Base-by-base conservation (phyloP, 169 alveolate species). In the Eimeria maxima region DNA sequence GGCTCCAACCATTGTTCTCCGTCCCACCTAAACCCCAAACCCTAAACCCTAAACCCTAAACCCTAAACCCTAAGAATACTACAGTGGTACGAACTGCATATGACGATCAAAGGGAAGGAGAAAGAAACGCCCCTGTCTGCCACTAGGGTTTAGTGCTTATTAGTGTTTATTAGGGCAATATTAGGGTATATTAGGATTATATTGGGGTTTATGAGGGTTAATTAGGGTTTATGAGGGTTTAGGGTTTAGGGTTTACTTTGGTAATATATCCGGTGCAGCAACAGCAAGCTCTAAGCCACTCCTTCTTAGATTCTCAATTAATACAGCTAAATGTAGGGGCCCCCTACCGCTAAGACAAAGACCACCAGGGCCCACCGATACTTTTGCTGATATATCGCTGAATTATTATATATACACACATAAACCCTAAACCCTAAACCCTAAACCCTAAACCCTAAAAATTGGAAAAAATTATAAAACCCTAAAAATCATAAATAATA, bases 231-330 rank as follows among this genome's bases (percentile, higher is more conserved):
- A n/a, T n/a, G n/a, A n/a, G 87, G 87, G 87, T 76, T 76, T 76
- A 76, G 87, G 60, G 87, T 76, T 76, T 76, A 55, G 96, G 80
- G 80, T 69, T 69, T 69, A 97, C 90, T 97, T 97, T 74, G 97
- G 96, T 83, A 98, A 97, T 27, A 98, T 97, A 92, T 84, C 89
- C 2, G 97, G 97, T 11, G 98, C 96, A 20, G 96, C 96, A 69
- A 97, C 98, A 67, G 97, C 94, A 95, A 98, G 74, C 96, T 99
- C 99, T 94, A 97, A 98, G 29, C 99, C 99, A 97, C 99, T 99
- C 86, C 99, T 97, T 33, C 99, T 97, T 98, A 99, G 98, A 83
- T 98, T 98, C 97, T 99, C 99, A 74, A 99, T 96, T 53, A 99
- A 97, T 55, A 99, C 98, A 42, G 99, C 99, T 63, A 99, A 95